Conservation (phyloP, 1,284 basidiomycete genomes). For the Tilletiopsis washingtonensis region DNA sequence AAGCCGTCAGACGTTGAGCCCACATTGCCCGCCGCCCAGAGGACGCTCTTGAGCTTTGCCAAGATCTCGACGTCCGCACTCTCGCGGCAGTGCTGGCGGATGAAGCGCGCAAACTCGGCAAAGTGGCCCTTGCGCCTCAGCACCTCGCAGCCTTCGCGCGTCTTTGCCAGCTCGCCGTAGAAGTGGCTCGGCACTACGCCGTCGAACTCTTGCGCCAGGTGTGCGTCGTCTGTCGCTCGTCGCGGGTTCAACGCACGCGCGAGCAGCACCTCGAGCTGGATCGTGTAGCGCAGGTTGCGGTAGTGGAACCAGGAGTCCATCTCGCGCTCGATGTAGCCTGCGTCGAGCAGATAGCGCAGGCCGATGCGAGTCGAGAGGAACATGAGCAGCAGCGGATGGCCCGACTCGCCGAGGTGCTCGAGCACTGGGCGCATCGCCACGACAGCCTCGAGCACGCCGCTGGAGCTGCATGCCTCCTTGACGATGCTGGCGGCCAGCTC, state of each 20-base stretch:
- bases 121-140: constrained; percentile 86
- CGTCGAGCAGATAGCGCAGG: constrained; percentile 81
- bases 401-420: constrained; percentile 88
- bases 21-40: constrained; percentile 98
- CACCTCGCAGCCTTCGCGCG: constrained; percentile 82
- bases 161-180: constrained; percentile 95
- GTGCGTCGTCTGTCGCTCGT: constrained; percentile 47
- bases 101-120: constrained; percentile 78
- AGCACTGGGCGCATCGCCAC: constrained; percentile 89
- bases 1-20: constrained; percentile 82
- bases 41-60: constrained; percentile 80
- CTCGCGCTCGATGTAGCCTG: constrained; percentile 85
- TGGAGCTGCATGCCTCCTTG: constrained; percentile 78
- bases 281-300: constrained; percentile 74
- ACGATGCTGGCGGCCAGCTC: constrained; percentile 80
- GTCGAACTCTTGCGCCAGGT: constrained; percentile 49
- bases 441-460: constrained; percentile 75
- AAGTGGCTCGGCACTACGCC: constrained; percentile 88
- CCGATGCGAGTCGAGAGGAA: constrained; percentile 92
- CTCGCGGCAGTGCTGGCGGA: constrained; percentile 77
- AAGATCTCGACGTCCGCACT: constrained; percentile 73
- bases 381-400: constrained; percentile 71
- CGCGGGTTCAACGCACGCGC: constrained; percentile 59
- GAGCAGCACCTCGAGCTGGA: constrained; percentile 77
- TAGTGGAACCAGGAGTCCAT: constrained; percentile 87